Evolutionary conservation across 2,329 filamentous ascomycete species (phyloP).

Genomic region (Byssoonygena ceratinophila): DNA sequence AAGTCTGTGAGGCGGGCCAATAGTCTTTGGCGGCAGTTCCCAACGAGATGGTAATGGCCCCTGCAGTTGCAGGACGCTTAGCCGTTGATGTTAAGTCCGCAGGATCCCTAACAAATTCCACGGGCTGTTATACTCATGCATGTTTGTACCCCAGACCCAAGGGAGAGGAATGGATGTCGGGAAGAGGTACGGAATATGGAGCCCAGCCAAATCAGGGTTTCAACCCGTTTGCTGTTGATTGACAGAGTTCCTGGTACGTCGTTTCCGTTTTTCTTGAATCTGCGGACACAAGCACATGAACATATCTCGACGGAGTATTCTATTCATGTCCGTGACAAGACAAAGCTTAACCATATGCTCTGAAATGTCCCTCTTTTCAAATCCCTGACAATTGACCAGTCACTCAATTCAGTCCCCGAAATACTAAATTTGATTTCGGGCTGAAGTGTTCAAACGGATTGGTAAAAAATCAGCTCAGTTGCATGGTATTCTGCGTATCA

Average conservation of each 20-base stretch:
- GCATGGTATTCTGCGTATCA: not conserved
- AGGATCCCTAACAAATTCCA: not conserved
- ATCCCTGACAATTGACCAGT: not conserved
- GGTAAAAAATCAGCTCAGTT: not conserved
- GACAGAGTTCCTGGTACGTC: not conserved
- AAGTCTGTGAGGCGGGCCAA: not conserved
- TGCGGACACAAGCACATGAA: not conserved
- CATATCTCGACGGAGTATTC: not conserved
- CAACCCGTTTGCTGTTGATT: not conserved
- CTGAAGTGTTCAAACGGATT: not conserved
- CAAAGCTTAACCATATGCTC: not conserved
- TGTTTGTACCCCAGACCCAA: not conserved
- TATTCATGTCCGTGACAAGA: not conserved
- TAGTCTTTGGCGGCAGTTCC: not conserved
- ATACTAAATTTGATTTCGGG: not conserved
- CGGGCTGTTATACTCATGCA: not conserved
- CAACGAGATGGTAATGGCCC: conserved; percentile 1
- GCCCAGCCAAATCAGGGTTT: not conserved
- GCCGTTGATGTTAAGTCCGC: not conserved
- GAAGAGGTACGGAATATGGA: not conserved
- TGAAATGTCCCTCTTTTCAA: not conserved
- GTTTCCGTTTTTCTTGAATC: not conserved
- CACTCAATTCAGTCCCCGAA: conserved; percentile 1
- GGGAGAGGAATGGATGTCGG: not conserved
- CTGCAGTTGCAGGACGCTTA: conserved; percentile 6